phyloP scores from a whole-genome alignment of 2,329 filamentous ascomycete species.

The Sarocladium kiliense region DNA sequence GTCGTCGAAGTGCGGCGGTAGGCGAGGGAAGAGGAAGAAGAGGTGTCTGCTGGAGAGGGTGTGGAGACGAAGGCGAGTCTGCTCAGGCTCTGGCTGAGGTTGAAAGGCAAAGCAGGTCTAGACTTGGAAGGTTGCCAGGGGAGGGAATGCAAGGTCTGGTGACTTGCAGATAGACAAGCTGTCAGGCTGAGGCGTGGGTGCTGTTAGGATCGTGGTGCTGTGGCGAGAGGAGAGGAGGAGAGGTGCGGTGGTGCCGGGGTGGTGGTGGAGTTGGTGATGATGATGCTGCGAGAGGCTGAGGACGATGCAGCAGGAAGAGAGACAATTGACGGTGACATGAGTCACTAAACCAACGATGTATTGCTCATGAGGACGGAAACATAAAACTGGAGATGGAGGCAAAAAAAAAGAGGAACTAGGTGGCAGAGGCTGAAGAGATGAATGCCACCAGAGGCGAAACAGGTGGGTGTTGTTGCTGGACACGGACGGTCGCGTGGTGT shows the following conservation, averaged over 20 bases:
- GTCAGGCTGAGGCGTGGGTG: background rate
- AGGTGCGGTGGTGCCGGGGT: background rate
- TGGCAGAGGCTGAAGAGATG: background rate
- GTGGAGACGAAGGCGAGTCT: background rate
- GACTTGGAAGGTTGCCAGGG: background rate
- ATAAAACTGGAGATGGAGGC: background rate
- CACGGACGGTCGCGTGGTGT: background rate
- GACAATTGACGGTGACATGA: background rate
- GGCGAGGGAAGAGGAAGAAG: background rate
- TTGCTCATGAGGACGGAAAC: background rate
- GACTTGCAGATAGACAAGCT: background rate
- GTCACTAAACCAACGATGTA: background rate
- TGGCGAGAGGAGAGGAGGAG: background rate
- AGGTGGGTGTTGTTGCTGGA: background rate
- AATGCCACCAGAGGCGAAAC: background rate
- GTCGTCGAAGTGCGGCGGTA: background rate
- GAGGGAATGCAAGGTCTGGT: background rate
- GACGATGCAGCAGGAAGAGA: background rate
- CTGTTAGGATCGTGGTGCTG: background rate
- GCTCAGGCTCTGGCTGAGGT: background rate
- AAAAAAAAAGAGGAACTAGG: background rate
- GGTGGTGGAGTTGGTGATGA: background rate
- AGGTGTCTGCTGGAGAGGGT: slow-evolving; percentile 1
- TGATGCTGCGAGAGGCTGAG: background rate
- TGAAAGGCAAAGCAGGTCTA: background rate